Evolutionary conservation across 2,329 filamentous ascomycete genomes (phyloP), one percentile per base, ranked within the genome.

Genomic region (Aspergillus uvarum): DNA sequence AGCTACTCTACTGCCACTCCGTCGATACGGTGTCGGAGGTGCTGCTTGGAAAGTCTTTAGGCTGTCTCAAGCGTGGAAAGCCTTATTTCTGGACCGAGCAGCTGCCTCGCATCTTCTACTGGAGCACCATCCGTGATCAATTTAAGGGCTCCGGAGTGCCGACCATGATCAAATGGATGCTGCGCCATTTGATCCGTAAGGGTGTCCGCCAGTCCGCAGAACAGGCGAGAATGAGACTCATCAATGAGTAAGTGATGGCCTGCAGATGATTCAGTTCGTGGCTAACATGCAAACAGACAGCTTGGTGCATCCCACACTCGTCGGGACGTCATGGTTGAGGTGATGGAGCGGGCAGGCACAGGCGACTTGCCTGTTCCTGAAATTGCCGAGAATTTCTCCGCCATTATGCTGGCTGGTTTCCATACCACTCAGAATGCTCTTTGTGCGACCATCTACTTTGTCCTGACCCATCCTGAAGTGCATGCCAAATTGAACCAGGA

Each of bases 41-140:
- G 4, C 62, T 70, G 0, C 54, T 70, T 2, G 68, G 68, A 4
- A 70, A 70, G 47, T 62, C 68, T 1, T 59, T 70, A 12, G 67
- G 67, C 3, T 70, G 68, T 31, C 53, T 70, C 49, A 61, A 70
- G 29, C 53, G 66, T 29, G 67, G 67, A 26, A 62, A 63, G 48
- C 67, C 68, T 11, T 65, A 67, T 32, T 70, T 70, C 58, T 70
- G 68, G 68, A 70, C 68, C 7, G 67, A 67, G 24, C 67, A 69
- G 48, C 62, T 70, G 3, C 67, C 67, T 10, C 66, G 68, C 0
- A 69, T 70, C 48, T 70, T 70, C 59, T 70, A 63, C 62, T 70
- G 68, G 68, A 67, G 67, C 3, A 70, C 67, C 3, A 60, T 70
- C 31, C 60, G 67, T 2, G 65, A 69, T 32, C 68, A 70, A 29